phyloP scores from a whole-genome alignment of 306 rosid genomes.

The Glycine soja region DNA sequence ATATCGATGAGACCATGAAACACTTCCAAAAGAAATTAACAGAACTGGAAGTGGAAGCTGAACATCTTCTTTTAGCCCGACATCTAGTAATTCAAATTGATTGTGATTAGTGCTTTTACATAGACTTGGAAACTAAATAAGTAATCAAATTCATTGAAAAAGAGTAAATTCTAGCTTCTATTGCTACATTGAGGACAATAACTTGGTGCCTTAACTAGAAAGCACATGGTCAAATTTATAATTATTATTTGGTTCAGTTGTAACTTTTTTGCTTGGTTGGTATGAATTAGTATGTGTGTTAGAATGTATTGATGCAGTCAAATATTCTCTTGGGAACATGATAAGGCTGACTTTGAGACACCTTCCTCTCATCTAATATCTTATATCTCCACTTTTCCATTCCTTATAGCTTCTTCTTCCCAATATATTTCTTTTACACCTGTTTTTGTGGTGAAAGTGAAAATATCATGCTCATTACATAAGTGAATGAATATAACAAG shows the following conservation, averaged over 20 bases:
- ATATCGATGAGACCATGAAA: slow-evolving; percentile 66
- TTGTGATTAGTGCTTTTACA: no score
- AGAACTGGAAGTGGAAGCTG: slow-evolving; percentile 80
- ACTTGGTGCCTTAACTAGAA: neutral
- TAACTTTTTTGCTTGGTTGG: neutral
- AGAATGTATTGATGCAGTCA: neutral
- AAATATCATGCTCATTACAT: no score
- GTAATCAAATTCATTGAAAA: neutral
- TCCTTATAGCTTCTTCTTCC: no score
- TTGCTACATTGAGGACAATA: slow-evolving; percentile 3
- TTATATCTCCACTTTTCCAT: neutral
- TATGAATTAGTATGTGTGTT: neutral
- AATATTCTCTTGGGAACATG: neutral
- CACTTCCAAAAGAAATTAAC: slow-evolving; percentile 59
- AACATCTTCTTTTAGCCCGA: slow-evolving; percentile 79
- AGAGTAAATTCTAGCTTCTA: neutral
- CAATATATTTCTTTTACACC: no score
- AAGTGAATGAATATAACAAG: no score
- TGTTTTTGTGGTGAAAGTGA: no score
- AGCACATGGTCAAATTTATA: neutral
- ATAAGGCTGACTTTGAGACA: neutral
- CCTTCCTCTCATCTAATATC: neutral
- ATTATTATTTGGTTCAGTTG: neutral
- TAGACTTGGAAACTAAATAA: neutral
- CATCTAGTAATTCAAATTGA: slow-evolving; percentile 60